phyloP scores from a whole-genome alignment of 116 monocot species.

The Zostera marina region DNA sequence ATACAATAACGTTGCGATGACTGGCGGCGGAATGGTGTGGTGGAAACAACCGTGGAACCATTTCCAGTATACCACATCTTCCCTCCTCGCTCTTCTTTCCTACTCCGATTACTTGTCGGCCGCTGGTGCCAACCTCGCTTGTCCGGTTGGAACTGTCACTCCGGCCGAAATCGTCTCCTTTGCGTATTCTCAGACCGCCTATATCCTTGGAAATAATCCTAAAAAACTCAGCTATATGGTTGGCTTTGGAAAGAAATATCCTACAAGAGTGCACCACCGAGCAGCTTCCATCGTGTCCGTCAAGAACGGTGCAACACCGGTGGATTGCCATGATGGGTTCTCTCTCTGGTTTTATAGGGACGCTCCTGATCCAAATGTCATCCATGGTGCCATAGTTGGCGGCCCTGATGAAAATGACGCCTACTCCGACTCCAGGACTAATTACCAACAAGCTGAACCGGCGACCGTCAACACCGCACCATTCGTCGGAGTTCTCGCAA shows the following conservation, averaged over 20 bases:
- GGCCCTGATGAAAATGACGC: conserved; percentile 45
- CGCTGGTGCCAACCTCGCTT: conserved; percentile 8
- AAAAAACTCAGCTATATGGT: conserved; percentile 59
- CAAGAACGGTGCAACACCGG: conserved; percentile 8
- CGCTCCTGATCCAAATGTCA: conserved; percentile 42
- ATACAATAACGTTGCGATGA: conserved; percentile 24
- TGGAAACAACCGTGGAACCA: conserved; percentile 30
- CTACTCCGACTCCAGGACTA: conserved; percentile 25
- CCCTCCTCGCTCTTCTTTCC: conserved; percentile 32
- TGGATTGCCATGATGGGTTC: conserved; percentile 50
- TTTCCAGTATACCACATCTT: conserved; percentile 48
- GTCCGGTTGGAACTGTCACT: conserved; percentile 1
- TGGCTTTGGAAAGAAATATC: conserved; percentile 43
- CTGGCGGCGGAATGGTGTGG: conserved; percentile 48
- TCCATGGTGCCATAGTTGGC: conserved; percentile 61
- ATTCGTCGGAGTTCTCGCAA: conserved; percentile 48
- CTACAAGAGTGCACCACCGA: conserved; percentile 49
- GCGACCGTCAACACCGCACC: conserved; percentile 38
- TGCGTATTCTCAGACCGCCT: conserved; percentile 5
- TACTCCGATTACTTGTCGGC: conserved; percentile 35
- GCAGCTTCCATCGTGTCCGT: conserved; percentile 52
- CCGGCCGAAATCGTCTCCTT: conserved; percentile 28
- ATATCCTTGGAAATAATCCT: conserved; percentile 45
- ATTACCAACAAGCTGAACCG: conserved; percentile 44
- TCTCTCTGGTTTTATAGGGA: conserved; percentile 19